Evolutionary conservation across 768 basidiomycete species (phyloP).

Genomic region (Boletus pseudopeckii): DNA sequence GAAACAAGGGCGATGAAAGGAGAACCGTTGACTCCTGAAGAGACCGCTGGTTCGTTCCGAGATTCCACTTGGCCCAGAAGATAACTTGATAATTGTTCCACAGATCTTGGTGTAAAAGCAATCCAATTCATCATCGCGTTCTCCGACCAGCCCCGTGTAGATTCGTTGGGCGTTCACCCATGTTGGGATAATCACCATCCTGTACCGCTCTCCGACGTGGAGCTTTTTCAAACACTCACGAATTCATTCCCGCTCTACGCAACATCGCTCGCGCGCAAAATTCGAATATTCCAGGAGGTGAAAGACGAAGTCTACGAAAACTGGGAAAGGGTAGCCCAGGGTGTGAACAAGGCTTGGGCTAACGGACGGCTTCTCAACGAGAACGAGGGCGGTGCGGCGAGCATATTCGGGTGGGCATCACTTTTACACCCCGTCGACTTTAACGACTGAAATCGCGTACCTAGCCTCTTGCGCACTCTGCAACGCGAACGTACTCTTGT

Average conservation of each 20-base stretch:
- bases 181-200: slow-evolving; percentile 18
- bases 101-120: slow-evolving; percentile 69
- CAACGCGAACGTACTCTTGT: slow-evolving; percentile 69
- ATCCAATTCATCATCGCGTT: slow-evolving; percentile 72
- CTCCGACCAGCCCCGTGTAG: slow-evolving; percentile 44
- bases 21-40: slow-evolving; percentile 48
- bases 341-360: slow-evolving; percentile 66
- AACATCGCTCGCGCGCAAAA: slow-evolving; percentile 66
- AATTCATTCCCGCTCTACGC: slow-evolving; percentile 92
- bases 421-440: not conserved
- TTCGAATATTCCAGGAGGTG: slow-evolving; percentile 50
- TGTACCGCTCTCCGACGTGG: slow-evolving; percentile 13
- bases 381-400: slow-evolving; percentile 58
- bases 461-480: slow-evolving; percentile 63
- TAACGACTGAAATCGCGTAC: slow-evolving; percentile 1
- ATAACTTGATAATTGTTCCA: not conserved
- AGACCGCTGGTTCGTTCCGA: slow-evolving; percentile 47
- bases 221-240: slow-evolving; percentile 57
- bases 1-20: slow-evolving; percentile 37
- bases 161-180: slow-evolving; percentile 4
- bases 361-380: slow-evolving; percentile 67
- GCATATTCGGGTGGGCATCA: slow-evolving; percentile 48
- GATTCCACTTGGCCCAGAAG: not conserved
- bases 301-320: slow-evolving; percentile 56
- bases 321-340: slow-evolving; percentile 46